Percentiles rank a stretch among this genome's conserved stretches.
Conservation (phyloP, 441 rosid genomes). For the Sinapis alba region DNA sequence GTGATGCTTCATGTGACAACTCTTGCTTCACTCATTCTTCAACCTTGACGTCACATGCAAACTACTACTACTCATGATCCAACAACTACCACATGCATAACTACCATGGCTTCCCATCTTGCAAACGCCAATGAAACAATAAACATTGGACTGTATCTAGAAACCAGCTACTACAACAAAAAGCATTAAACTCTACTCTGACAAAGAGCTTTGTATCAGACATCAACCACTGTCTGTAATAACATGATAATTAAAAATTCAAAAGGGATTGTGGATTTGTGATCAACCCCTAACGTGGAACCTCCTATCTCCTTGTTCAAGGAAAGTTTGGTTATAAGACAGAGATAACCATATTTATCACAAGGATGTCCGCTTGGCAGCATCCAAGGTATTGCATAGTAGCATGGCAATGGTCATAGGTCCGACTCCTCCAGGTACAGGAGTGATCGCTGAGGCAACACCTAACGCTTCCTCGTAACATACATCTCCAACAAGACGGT, state of each 20-base stretch:
- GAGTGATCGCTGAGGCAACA: constrained; percentile 80
- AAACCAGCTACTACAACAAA: background rate
- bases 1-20: constrained; percentile 21
- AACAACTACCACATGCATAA: constrained; percentile 28
- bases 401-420: constrained; percentile 95
- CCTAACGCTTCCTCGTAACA: constrained; percentile 75
- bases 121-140: background rate
- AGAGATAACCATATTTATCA: constrained; percentile 27
- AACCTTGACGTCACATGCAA: constrained; percentile 19
- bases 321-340: background rate
- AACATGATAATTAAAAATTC: background rate
- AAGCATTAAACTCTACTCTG: background rate
- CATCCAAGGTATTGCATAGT: constrained; percentile 74
- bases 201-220: constrained; percentile 2
- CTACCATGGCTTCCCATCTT: constrained; percentile 10
- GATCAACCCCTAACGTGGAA: background rate
- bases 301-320: background rate
- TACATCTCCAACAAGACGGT: constrained; percentile 87
- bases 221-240: background rate
- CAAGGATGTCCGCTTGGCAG: constrained; percentile 60
- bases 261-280: background rate
- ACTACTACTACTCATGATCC: background rate
- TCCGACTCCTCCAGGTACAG: constrained; percentile 96
- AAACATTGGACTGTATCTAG: background rate
- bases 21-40: constrained; percentile 31